Evolutionary conservation across 805 yeast species (phyloP), one percentile per base, ranked within the genome.

Genomic region (Lachancea sp.): DNA sequence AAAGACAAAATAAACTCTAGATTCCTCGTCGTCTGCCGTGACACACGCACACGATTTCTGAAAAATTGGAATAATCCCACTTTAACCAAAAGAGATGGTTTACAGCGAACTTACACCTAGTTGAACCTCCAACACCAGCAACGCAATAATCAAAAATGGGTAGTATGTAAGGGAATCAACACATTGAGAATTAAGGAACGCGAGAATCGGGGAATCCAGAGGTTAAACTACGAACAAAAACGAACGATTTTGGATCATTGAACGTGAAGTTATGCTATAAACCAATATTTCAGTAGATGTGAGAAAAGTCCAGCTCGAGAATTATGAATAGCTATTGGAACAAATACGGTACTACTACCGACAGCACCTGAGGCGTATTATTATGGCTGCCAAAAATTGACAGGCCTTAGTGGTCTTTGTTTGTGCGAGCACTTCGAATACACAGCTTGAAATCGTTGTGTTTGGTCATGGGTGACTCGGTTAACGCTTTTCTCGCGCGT

Each of bases 111-210:
- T 20, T 35, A 35, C 12, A 15, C 35, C 17, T 17, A 15, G 18
- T 32, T 32, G 12, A 9, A 32, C 35, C 18, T 5, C 19, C 5
- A 16, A 50, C 53, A 70, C 68, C 69, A 73, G 69, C 67, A 71
- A 35, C 27, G 27, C 27, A 35, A 19, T 35, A 35, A 35, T 35
- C 38, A 35, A 79, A 68, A 73, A 81, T 81, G 87, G 73, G 85
- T 78, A 81, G 87, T 81, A 81, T 73, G 87, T 81, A 75, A 62
- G 33, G 42, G 35, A 44, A 50, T 16, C 11, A 16, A 32, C 11
- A 15, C 35, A 16, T 22, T 9, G 35, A 29, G 27, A 34, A 15
- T 8, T 33, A 16, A 41, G n/a, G 13, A 16, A 25, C 19, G 27
- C 20, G 22, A 27, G 44, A 15, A 37, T 32, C 35, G 19, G 12